Base-by-base conservation (phyloP, 1,284 basidiomycete species). In the Coniferiporia weirii region DNA sequence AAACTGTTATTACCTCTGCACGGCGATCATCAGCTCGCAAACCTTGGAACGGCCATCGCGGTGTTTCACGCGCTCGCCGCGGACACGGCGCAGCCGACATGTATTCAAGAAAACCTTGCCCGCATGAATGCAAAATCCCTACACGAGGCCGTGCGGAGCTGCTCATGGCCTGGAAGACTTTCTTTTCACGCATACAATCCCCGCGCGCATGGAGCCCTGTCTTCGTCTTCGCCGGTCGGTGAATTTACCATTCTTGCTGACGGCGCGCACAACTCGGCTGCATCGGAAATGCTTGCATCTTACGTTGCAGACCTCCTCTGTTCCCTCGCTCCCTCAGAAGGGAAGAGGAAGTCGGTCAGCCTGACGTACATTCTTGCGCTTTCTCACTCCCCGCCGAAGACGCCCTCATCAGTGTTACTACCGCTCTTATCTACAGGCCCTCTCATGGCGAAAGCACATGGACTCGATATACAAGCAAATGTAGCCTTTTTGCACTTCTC, bases 221-320 rank as follows among this genome's bases (percentile, higher is more conserved):
- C 40, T n/a, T 32, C 17, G 20, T 35, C 35, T 20, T 9, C 22
- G 13, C 32, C 19, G 9, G 4, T 44, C 5, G 79, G 54, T 57
- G 54, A 66, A 44, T 64, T 76, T 2, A 67, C 76, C 4, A 73
- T 95, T 4, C 79, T 99, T 6, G 87, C 89, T 1, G 97, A 99
- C 68, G 97, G 97, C 3, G 96, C 97, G 0, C 97, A 99, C 71
- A 99, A 99, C 68, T 76, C 85, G n/a, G 86, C 91, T 4, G 95
- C 94, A 0, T 82, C 93, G 0, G 64, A 70, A 17, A 84, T 84
- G 0, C 81, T 99, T 7, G 78, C 85, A 1, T 69, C 76, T 4
- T 98, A 95, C 70, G 74, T 98, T 59, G 76, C 81, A 38, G 69
- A 75, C 1, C 71, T 88, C 5, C 63, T 70, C 27, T 59, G 70